Percentiles rank a stretch among this genome's conserved stretches.
Evolutionary conservation across 1,284 basidiomycete species (phyloP).

Genomic region (Uromyces viciae-fabae): DNA sequence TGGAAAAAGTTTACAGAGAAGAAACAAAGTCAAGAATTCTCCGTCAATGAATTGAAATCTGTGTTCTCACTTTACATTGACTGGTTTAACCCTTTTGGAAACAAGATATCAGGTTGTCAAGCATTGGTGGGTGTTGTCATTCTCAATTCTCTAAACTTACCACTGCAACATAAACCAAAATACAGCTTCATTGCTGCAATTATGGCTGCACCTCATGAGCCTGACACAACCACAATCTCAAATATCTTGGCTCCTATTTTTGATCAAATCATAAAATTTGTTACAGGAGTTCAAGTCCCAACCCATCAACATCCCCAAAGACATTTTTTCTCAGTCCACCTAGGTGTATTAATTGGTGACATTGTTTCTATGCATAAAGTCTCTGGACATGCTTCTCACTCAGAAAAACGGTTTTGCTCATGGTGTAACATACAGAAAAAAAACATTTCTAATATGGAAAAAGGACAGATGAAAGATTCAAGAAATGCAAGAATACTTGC

Average conservation of each 20-base stretch:
- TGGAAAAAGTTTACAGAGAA: slow-evolving; percentile 13
- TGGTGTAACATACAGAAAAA: slow-evolving; percentile 1
- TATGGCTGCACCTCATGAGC: not conserved
- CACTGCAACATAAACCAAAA: not conserved
- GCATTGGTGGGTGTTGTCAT: slow-evolving; percentile 12
- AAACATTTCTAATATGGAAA: not conserved
- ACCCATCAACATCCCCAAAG: not conserved
- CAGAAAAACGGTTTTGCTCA: slow-evolving; percentile 3
- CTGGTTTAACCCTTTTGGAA: slow-evolving; percentile 27
- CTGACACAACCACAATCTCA: slow-evolving; percentile 2
- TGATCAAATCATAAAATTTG: slow-evolving; percentile 6
- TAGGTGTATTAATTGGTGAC: slow-evolving; percentile 23
- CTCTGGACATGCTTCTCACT: not conserved
- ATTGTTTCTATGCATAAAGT: slow-evolving; percentile 6
- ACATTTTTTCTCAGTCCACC: not conserved
- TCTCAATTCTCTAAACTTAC: slow-evolving; percentile 24
- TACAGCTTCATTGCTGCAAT: not conserved
- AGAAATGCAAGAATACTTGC: not conserved
- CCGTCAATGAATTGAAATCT: not conserved
- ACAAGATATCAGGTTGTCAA: not conserved
- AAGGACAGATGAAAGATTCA: not conserved
- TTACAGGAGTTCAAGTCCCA: not conserved
- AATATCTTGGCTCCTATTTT: slow-evolving; percentile 11
- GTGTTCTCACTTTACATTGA: slow-evolving; percentile 1
- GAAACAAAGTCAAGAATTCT: not conserved